Evolutionary conservation across 106 monocot species (phyloP).

Genomic region (Dioscorea zingiberensis): DNA sequence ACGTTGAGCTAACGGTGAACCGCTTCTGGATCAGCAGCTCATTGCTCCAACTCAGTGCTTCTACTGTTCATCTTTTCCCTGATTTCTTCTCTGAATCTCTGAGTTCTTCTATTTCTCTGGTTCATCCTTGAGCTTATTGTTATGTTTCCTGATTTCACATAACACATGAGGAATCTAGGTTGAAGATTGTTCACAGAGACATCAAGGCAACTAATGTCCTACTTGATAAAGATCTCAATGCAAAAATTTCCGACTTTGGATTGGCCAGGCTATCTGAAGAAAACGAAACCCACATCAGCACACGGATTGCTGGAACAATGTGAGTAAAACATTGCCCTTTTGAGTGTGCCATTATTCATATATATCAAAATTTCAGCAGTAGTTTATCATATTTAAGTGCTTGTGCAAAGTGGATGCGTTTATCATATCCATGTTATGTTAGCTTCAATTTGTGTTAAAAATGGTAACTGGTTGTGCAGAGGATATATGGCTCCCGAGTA

Average conservation of each 20-base stretch:
- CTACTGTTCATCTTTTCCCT: too few relatives aligned
- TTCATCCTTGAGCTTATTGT: too few relatives aligned
- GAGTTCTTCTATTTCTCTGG: too few relatives aligned
- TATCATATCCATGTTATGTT: too few relatives aligned
- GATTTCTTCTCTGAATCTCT: too few relatives aligned
- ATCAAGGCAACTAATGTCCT: conserved; percentile 28
- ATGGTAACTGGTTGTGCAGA: conserved; percentile 6
- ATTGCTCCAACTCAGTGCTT: too few relatives aligned
- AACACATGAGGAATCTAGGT: conserved; percentile 17
- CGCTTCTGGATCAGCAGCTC: too few relatives aligned
- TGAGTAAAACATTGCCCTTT: neutral
- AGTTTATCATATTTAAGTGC: too few relatives aligned
- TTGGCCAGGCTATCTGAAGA: conserved; percentile 26
- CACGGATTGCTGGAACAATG: conserved; percentile 29
- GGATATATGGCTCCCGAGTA: conserved; percentile 39
- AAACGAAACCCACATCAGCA: conserved; percentile 23
- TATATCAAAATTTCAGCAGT: neutral
- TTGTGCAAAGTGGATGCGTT: too few relatives aligned
- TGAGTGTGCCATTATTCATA: too few relatives aligned
- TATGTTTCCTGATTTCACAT: too few relatives aligned
- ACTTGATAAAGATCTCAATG: conserved; percentile 28
- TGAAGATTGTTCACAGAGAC: conserved; percentile 36
- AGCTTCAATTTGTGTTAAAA: neutral
- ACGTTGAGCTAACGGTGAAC: too few relatives aligned
- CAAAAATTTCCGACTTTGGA: conserved; percentile 42